Conservation (phyloP, 1,284 basidiomycete species). For the Apiotrichum porosum region DNA sequence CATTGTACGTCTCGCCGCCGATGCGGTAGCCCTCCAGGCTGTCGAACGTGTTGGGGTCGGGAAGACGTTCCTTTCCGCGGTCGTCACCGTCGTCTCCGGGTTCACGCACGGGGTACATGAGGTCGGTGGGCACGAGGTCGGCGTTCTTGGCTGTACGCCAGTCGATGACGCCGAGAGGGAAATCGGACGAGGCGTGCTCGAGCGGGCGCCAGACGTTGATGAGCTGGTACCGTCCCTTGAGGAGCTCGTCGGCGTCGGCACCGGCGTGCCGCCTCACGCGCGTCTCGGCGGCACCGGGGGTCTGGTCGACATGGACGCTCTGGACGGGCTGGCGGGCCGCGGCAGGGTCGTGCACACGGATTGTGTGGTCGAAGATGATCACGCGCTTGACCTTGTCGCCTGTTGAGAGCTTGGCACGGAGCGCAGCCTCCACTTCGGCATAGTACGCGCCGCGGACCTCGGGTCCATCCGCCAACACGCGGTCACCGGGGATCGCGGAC, state of each 20-base stretch:
- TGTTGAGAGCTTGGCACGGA: conserved; percentile 10
- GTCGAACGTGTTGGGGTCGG: neutral
- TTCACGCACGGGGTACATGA: conserved; percentile 12
- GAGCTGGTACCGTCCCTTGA: conserved; percentile 17
- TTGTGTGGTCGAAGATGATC: conserved; percentile 19
- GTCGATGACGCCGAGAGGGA: conserved; percentile 16
- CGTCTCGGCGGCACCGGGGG: conserved; percentile 8
- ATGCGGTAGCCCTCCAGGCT: conserved; percentile 11
- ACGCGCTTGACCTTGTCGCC: conserved; percentile 8
- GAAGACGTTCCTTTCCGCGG: conserved; percentile 13
- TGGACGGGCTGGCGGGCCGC: conserved; percentile 15
- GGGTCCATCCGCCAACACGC: conserved; percentile 8
- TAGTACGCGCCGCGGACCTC: conserved; percentile 12
- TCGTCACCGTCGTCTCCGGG: conserved; percentile 12
- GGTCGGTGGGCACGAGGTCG: conserved; percentile 13
- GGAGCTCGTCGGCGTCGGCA: conserved; percentile 13
- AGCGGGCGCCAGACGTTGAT: conserved; percentile 23
- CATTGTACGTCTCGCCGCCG: conserved; percentile 18
- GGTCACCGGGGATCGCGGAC: conserved; percentile 4
- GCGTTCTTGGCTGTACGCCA: conserved; percentile 7
- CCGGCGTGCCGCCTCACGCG: conserved; percentile 15
- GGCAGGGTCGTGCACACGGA: conserved; percentile 12
- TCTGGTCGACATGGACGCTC: conserved; percentile 21
- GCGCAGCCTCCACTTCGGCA: conserved; percentile 10
- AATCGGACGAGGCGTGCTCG: conserved; percentile 8